These are phyloP conservation scores for Mrakiaceae sp. DNA, from an alignment of 1,284 basidiomycete genomes.

Conservation along the genomic window DNA sequence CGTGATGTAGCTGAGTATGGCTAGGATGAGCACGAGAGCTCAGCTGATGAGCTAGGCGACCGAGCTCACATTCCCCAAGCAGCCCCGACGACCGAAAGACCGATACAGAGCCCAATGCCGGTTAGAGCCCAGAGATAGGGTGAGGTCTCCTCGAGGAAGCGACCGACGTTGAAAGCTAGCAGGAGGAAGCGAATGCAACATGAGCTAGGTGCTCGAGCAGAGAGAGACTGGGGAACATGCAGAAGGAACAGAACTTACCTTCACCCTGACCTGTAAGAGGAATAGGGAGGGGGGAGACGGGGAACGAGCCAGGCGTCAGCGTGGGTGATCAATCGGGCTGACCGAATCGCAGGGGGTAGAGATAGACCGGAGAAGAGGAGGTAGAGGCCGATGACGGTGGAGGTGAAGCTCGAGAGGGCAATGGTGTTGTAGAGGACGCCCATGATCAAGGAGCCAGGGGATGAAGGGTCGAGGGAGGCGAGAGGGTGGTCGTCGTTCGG, in stretches of 20 bases:
- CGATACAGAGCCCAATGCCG: slow-evolving; percentile 87
- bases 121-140: slow-evolving; percentile 87
- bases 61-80: slow-evolving; percentile 60
- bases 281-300: not conserved
- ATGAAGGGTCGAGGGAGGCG: not conserved
- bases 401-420: not conserved
- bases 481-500: not conserved
- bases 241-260: not conserved
- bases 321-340: not conserved
- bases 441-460: not conserved
- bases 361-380: slow-evolving; percentile 11
- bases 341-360: not conserved
- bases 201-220: not conserved
- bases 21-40: not conserved
- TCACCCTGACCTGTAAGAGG: slow-evolving; percentile 10
- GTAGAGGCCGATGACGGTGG: slow-evolving; percentile 12
- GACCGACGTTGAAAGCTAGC: slow-evolving; percentile 67
- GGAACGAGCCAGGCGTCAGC: not conserved
- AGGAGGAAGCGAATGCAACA: not conserved
- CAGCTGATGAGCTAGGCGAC: not conserved
- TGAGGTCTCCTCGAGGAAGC: slow-evolving; percentile 83
- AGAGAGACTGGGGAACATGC: not conserved
- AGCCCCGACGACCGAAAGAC: slow-evolving; percentile 84
- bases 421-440: not conserved
- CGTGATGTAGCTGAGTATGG: slow-evolving; percentile 67